Evolutionary conservation across 2,329 filamentous ascomycete genomes (phyloP).

Genomic region (Fusarium graminum): DNA sequence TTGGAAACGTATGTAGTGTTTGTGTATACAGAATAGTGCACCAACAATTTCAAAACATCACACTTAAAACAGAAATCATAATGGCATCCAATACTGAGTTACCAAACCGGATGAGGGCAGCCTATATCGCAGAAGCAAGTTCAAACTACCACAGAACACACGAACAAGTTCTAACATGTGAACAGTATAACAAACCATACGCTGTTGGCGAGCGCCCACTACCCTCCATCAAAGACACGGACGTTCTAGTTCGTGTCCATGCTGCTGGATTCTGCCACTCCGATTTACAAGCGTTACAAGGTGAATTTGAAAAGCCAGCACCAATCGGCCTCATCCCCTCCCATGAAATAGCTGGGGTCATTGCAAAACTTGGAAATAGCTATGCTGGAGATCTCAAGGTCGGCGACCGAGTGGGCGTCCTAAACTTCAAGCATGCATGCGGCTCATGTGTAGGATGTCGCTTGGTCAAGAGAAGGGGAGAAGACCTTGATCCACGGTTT

Average conservation of each 20-base stretch:
- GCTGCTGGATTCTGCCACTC: conserved; percentile 25
- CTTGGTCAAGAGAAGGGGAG: conserved; percentile 1
- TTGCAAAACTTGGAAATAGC: not conserved
- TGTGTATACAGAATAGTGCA: not conserved
- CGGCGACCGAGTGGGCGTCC: conserved; percentile 10
- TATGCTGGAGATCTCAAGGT: conserved; percentile 9
- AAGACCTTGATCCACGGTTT: conserved; percentile 15
- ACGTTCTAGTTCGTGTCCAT: conserved; percentile 10
- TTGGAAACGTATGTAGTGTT: too few species aligned
- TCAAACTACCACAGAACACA: not conserved
- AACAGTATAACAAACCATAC: conserved; percentile 21
- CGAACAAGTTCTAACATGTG: not conserved
- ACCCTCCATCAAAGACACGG: conserved; percentile 8
- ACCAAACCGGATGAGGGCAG: conserved; percentile 9
- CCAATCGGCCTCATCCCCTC: conserved; percentile 23
- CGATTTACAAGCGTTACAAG: conserved; percentile 19
- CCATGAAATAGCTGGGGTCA: conserved; percentile 4
- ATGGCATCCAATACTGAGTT: not conserved
- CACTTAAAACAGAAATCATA: not conserved
- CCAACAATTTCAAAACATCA: not conserved
- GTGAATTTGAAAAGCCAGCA: conserved; percentile 21
- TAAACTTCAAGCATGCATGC: conserved; percentile 25
- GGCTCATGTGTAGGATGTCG: conserved; percentile 13
- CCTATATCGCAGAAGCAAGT: conserved; percentile 14
- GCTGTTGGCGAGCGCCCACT: conserved; percentile 9